These are phyloP conservation scores for Starmerella apicola DNA, from an alignment of 805 yeast species.

Conservation along the genomic window DNA sequence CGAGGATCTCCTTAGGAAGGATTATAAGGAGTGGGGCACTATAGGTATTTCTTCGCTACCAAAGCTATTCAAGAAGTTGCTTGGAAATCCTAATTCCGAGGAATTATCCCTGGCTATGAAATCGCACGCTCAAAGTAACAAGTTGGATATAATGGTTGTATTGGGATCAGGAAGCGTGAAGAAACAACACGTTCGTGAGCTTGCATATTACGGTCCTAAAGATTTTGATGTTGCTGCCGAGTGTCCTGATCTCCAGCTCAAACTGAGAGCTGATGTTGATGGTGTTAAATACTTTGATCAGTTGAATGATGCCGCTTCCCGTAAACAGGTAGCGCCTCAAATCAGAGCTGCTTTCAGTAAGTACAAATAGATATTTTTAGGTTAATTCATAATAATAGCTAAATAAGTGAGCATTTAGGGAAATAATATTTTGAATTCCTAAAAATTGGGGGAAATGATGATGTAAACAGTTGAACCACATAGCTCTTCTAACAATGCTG, in stretches of 20 bases:
- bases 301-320: conserved; percentile 49
- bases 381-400: too few relatives aligned
- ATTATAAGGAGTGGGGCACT: conserved; percentile 59
- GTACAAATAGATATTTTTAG: neutral
- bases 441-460: too few relatives aligned
- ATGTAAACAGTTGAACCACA: too few relatives aligned
- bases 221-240: conserved; percentile 24
- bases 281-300: conserved; percentile 32
- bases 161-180: conserved; percentile 33
- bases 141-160: conserved; percentile 33
- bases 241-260: conserved; percentile 14
- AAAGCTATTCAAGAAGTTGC: conserved; percentile 46
- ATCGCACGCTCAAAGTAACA: conserved; percentile 26
- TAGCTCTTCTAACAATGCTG: too few relatives aligned
- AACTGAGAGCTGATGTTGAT: conserved; percentile 5
- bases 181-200: conserved; percentile 33
- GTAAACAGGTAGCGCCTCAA: conserved; percentile 79
- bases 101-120: conserved; percentile 24
- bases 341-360: conserved; percentile 21
- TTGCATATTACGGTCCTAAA: conserved; percentile 26
- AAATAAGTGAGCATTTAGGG: neutral
- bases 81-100: conserved; percentile 20
- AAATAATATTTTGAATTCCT: too few relatives aligned
- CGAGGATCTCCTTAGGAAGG: conserved; percentile 60
- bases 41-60: conserved; percentile 74